Conservation (phyloP, 805 yeast genomes). For the Novakomyces olei region DNA sequence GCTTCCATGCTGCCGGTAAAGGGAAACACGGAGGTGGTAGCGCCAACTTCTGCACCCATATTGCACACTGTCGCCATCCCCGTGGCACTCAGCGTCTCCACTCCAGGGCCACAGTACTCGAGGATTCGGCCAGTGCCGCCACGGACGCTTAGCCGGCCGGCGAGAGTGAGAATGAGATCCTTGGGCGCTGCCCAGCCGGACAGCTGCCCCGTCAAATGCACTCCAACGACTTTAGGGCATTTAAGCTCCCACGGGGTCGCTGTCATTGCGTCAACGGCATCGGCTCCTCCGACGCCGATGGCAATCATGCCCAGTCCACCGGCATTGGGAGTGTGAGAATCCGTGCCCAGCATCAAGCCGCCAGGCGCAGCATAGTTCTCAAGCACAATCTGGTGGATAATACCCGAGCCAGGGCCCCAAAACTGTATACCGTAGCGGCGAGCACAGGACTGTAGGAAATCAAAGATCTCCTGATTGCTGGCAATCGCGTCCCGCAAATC, state of each 20-base stretch:
- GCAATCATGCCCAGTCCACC: slow-evolving; percentile 97
- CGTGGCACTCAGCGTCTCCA: slow-evolving; percentile 75
- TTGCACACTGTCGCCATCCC: slow-evolving; percentile 99
- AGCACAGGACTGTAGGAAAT: slow-evolving; percentile 72
- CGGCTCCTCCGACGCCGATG: slow-evolving; percentile 99
- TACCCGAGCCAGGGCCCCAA: slow-evolving; percentile 99
- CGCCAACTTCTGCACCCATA: slow-evolving; percentile 99
- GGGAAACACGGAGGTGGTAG: slow-evolving; percentile 95
- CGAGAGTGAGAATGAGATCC: slow-evolving; percentile 79
- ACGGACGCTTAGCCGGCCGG: slow-evolving; percentile 83
- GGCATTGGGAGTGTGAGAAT: slow-evolving; percentile 94
- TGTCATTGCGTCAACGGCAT: slow-evolving; percentile 92
- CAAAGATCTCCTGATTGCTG: slow-evolving; percentile 82
- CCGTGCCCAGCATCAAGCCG: slow-evolving; percentile 87
- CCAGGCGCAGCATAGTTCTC: slow-evolving; percentile 98
- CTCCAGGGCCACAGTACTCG: slow-evolving; percentile 93
- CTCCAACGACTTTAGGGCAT: slow-evolving; percentile 92
- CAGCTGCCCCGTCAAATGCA: slow-evolving; percentile 75
- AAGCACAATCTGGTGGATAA: slow-evolving; percentile 85
- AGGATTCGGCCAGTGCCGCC: slow-evolving; percentile 97
- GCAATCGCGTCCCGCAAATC: slow-evolving; percentile 74
- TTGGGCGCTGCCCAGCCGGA: slow-evolving; percentile 95
- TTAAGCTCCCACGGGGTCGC: slow-evolving; percentile 91
- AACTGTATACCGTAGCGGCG: slow-evolving; percentile 92
- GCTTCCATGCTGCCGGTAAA: slow-evolving; percentile 74